Base-by-base conservation (phyloP, 2,329 filamentous ascomycete species). In the Hymenoscyphus scutula region DNA sequence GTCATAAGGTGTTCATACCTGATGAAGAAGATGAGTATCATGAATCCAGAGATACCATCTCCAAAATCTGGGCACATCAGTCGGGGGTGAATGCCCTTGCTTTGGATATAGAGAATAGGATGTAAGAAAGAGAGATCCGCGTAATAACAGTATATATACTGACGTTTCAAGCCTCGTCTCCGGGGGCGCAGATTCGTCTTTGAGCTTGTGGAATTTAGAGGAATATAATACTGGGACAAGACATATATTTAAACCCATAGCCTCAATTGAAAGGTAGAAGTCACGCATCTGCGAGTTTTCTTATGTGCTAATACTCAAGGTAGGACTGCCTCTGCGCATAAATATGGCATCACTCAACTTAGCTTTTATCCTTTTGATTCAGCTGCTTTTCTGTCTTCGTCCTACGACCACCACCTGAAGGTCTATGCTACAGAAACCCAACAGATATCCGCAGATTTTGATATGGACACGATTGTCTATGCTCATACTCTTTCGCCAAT, bases 121-220 rank as follows among this genome's bases (percentile, higher is more conserved):
- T 90, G 87, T 89, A 77, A 74, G 81, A 66, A 25, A 10, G 7
- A 3, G 19, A 13, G 7, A 64, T 34, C n/a, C 17, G 19, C 57
- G 27, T 19, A 15, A 19, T n/a, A 23, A 34, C 27, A 15, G 17
- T 27, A n/a, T 51, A 27, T 53, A 59, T 63, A 17, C 45, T 67
- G 53, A 65, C 55, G 7, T 13, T 30, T 54, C 25, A 70, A 89
- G 90, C 68, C 82, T 97, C 65, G 77, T 97, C 1, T 96, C 93
- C 0, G 94, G 91, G 3, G 92, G 93, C 32, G 89, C 91, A 4
- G 92, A 97, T 73, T 91, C 90, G 10, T 90, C 89, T 0, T 86
- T 97, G 71, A 90, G 88, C 68, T 78, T 97, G 54, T 97, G 93
- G 93, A 89, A 97, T 76, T 83, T 97, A 6, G 90, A 96, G 71